Base-by-base conservation (phyloP, 106 monocot species). In the Allium fistulosum region DNA sequence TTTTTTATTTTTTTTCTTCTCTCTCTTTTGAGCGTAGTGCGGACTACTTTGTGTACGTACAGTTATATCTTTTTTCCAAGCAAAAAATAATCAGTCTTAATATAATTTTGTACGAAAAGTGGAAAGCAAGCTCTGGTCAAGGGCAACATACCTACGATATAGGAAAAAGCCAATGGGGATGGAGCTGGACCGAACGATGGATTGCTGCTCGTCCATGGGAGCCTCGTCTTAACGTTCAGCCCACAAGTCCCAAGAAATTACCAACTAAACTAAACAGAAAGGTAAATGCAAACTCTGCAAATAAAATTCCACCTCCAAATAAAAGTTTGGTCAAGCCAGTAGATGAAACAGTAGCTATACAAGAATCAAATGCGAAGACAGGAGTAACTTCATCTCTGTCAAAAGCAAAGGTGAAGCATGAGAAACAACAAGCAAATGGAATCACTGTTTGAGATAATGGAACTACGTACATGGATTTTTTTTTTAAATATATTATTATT, bases 161-260 rank as follows among this genome's bases (percentile, higher is more conserved):
- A 10, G 88, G 86, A 3, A 84, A 84, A 18, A 76, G 81, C 11
- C 65, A 64, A 53, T 92, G 91, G 95, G 86, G 88, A 48, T 96
- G 92, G 92, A 97, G 92, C 76, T 92, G 97, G 97, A 71, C 74
- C 62, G 92, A 87, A 16, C 75, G 86, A 3, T 92, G 92, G 92
- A 79, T 92, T 50, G 83, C 95, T 27, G 91, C 78, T 57, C 88
- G 91, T 2, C 95, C 95, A 16, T 96, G 91, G 95, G 91, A 96
- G 59, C 62, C 76, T 50, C 75, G 91, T 28, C 48, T 67, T 26
- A 9, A 74, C 11, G 14, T 57, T 17, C 69, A 68, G 13, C 46
- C 80, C 13, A 59, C 46, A 26, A 79, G 68, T 83, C 69, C 62
- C 2, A 80, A 67, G 18, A 83, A 81, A 51, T 3, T 61, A 1